Conservation (phyloP, 2,329 filamentous ascomycete genomes). For the Tetracladium maxilliforme region DNA sequence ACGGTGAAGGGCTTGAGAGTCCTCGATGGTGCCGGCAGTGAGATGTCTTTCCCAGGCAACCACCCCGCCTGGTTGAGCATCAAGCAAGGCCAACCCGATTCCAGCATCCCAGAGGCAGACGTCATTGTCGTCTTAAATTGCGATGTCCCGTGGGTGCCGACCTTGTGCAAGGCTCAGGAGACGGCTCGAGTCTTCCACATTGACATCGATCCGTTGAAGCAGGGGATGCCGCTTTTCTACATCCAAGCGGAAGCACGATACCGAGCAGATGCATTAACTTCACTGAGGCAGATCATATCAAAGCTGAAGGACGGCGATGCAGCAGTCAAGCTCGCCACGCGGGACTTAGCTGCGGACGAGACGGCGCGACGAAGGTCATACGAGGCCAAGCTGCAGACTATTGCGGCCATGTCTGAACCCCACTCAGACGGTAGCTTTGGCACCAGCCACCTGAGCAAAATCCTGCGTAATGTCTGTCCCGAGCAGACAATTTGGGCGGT, state of each 20-base stretch:
- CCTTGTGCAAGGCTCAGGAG: slow-evolving; percentile 39
- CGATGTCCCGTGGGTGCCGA: slow-evolving; percentile 57
- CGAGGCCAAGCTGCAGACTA: slow-evolving; percentile 39
- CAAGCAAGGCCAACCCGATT: slow-evolving; percentile 59
- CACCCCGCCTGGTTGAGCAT: slow-evolving; percentile 57
- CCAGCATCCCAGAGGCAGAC: slow-evolving; percentile 52
- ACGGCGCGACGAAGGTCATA: no score
- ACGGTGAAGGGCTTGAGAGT: slow-evolving; percentile 55
- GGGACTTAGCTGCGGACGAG: slow-evolving; percentile 23
- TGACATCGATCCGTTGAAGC: slow-evolving; percentile 54
- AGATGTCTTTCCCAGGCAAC: slow-evolving; percentile 67
- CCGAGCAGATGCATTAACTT: slow-evolving; percentile 31
- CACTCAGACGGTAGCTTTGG: slow-evolving; percentile 45
- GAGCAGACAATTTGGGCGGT: slow-evolving; percentile 59
- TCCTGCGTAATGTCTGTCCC: slow-evolving; percentile 38
- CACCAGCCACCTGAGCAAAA: slow-evolving; percentile 30
- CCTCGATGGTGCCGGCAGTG: slow-evolving; percentile 61
- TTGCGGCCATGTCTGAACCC: slow-evolving; percentile 41
- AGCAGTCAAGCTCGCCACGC: no score
- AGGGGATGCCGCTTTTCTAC: slow-evolving; percentile 43
- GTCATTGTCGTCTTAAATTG: slow-evolving; percentile 53
- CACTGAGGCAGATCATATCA: slow-evolving; percentile 19
- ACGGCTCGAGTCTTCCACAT: slow-evolving; percentile 47
- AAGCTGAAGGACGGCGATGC: no score
- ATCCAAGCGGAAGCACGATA: slow-evolving; percentile 35